phyloP scores from a whole-genome alignment of 176 grass and related monocot species.

The Phragmites australis region DNA sequence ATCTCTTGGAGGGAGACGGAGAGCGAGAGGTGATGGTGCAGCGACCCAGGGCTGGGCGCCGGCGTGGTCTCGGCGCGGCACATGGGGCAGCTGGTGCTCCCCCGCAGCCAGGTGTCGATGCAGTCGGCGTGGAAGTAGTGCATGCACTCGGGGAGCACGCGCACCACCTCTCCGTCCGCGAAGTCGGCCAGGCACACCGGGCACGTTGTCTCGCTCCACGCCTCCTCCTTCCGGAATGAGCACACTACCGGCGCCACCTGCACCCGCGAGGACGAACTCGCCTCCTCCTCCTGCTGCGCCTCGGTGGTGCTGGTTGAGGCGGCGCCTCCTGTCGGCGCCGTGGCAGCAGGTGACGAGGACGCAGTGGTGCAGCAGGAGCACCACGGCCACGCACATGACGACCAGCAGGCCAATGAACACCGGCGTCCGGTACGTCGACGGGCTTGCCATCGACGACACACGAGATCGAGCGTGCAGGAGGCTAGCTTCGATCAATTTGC shows the following conservation, averaged over 20 bases:
- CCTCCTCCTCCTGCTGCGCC: too few relatives aligned
- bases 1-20: conserved; percentile 35
- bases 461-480: too few relatives aligned
- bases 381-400: conserved; percentile 28
- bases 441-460: not conserved
- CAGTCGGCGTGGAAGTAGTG: conserved; percentile 61
- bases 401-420: conserved; percentile 42
- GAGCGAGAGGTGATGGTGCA: conserved; percentile 7
- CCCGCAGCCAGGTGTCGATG: conserved; percentile 47
- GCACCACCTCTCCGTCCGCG: conserved; percentile 48
- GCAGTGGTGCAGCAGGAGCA: conserved; percentile 45
- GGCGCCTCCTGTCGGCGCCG: not conserved
- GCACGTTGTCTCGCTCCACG: conserved; percentile 36
- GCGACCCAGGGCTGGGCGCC: not conserved
- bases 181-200: conserved; percentile 53
- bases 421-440: conserved; percentile 29
- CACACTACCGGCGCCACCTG: conserved; percentile 2
- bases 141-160: conserved; percentile 46
- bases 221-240: conserved; percentile 35
- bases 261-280: conserved; percentile 33
- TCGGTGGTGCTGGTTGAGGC: not conserved
- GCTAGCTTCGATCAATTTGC: not conserved
- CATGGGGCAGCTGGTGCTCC: conserved; percentile 53
- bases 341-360: conserved; percentile 37
- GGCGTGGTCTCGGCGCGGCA: conserved; percentile 48